Evolutionary conservation across 805 yeast species (phyloP).

Genomic region (Teunomyces gatunensis): DNA sequence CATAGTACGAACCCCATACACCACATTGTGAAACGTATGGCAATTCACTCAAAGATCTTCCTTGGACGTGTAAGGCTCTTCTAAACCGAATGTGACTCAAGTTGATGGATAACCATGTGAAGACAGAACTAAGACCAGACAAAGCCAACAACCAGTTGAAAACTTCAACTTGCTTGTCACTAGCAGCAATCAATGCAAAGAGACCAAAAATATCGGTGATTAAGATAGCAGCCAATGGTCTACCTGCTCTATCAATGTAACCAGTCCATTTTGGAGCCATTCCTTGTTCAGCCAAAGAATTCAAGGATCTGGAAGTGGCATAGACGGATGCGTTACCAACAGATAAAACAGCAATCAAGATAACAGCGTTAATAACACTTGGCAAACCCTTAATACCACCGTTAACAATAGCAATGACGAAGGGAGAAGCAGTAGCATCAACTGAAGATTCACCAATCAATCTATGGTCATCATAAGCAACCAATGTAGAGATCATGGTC

Average conservation of each 20-base stretch:
- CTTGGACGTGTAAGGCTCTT: constrained; percentile 55
- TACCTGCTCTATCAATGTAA: constrained; percentile 62
- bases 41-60: constrained; percentile 43
- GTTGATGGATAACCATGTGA: constrained; percentile 64
- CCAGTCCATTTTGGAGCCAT: constrained; percentile 56
- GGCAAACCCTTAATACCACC: constrained; percentile 67
- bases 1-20: constrained; percentile 51
- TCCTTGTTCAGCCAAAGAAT: constrained; percentile 62
- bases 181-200: constrained; percentile 60
- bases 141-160: constrained; percentile 65
- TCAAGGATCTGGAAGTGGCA: constrained; percentile 64
- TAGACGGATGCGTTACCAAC: constrained; percentile 71
- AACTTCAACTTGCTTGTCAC: constrained; percentile 47
- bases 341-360: constrained; percentile 63
- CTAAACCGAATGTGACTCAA: constrained; percentile 61
- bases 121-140: constrained; percentile 60
- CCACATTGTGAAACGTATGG: constrained; percentile 55
- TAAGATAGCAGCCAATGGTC: constrained; percentile 59
- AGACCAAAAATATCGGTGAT: constrained; percentile 54
- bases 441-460: constrained; percentile 46
- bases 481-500: constrained; percentile 22
- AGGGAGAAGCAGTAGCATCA: constrained; percentile 71
- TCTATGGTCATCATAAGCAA: constrained; percentile 16
- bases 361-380: constrained; percentile 63
- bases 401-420: constrained; percentile 64